Base-by-base conservation (phyloP, 352 stramenopile genomes). In the Phytophthora syringae region DNA sequence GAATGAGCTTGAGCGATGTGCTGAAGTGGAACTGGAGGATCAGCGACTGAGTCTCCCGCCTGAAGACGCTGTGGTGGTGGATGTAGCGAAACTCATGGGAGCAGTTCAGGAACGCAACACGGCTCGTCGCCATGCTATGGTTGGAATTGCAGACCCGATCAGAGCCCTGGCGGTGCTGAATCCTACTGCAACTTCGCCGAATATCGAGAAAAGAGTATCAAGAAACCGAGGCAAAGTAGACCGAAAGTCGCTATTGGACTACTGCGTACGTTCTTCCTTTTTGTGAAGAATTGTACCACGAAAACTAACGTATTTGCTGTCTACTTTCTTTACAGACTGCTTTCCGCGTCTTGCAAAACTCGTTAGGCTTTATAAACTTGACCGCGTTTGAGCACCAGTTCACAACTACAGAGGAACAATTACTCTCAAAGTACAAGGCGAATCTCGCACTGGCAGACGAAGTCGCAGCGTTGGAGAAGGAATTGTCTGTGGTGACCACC, bases 381-480 rank as follows among this genome's bases (percentile, higher is more conserved):
- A 37, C 52, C 2, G 49, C 61, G 3, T 89, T 90, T 32, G 71
- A 85, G n/a, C 34, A 72, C 9, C 53, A 74, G 25, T 92, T 92
- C 47, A 69, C 76, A 7, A 53, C 67, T 12, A 84, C 73, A 0
- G 84, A 93, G 43, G 73, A 90, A 48, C 75, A 88, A 44, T 57
- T 93, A 5, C 56, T 93, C 1, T 86, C 82, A 4, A 88, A 87
- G 55, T 89, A 93, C 62, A 81, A 83, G 36, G 68, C 77, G 18
- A 84, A 77, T 11, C 34, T 81, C 16, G 61, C 70, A n/a, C 54
- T 93, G 2, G 61, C 83, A 11, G 82, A 88, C 20, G 80, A 93
- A 65, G 57, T 79, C 0, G 64, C 67, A 10, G 36, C 52, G 5
- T 42, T 90, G 7, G 70, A 86, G 34, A 74, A 69, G 51, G 72